A percentile compares a stretch with the other conserved stretches of the same genome.
Evolutionary conservation across 768 basidiomycete species (phyloP).

Genomic region (Suillus ampliporus): DNA sequence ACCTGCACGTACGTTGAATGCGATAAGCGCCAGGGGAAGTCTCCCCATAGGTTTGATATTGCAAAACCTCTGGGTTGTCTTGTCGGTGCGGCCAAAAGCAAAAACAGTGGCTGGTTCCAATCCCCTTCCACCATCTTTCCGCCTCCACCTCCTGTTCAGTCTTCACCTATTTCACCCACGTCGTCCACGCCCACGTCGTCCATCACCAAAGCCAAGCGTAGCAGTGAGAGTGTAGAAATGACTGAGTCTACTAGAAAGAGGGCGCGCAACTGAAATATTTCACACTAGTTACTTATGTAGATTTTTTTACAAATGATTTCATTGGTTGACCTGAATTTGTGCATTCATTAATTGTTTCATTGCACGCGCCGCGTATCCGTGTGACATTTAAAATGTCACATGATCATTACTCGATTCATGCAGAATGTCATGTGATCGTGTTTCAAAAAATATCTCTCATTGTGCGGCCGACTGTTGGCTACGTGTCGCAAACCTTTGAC

Average conservation of each 20-base stretch:
- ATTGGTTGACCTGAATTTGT: background rate
- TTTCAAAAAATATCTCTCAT: background rate
- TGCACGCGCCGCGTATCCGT: no score
- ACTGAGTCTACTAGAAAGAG: background rate
- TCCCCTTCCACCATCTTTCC: background rate
- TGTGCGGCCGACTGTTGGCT: background rate
- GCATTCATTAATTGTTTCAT: background rate
- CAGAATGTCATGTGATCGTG: no score
- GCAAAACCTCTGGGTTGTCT: background rate
- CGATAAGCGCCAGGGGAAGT: background rate
- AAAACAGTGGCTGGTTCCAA: background rate
- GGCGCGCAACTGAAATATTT: background rate
- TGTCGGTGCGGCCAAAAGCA: background rate
- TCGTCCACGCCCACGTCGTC: no score
- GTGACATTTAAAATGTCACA: no score
- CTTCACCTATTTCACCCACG: no score
- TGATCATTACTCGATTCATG: no score
- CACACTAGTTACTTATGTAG: background rate
- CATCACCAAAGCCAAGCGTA: background rate
- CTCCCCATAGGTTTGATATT: background rate
- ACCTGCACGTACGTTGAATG: background rate
- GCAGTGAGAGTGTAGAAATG: background rate
- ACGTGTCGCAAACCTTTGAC: background rate
- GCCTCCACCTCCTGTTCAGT: no score
- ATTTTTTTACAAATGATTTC: background rate